phyloP scores from a whole-genome alignment of 169 alveolate species.

The Plasmodium gaboni region DNA sequence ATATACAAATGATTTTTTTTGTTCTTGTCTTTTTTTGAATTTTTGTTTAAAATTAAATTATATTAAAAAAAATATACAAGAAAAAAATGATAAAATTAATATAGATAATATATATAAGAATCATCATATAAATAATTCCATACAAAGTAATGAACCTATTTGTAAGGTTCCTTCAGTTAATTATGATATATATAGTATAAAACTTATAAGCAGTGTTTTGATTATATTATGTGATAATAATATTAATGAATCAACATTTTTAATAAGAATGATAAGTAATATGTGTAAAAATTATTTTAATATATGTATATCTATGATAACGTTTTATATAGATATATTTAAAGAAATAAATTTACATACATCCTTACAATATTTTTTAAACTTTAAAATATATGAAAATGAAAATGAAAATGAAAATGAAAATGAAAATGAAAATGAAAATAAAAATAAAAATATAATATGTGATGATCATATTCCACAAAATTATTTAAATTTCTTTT shows the following conservation, averaged over 20 bases:
- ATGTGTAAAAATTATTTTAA: conserved; percentile 30
- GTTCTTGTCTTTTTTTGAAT: not conserved
- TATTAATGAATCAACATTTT: conserved; percentile 44
- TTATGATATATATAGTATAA: conserved; percentile 6
- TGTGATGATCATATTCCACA: not conserved
- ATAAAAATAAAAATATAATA: not conserved
- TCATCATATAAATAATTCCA: too few species aligned
- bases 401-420: not conserved
- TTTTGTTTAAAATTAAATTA: not conserved
- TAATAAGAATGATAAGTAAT: conserved; percentile 39
- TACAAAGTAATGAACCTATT: not conserved
- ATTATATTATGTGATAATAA: conserved; percentile 34
- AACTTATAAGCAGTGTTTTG: conserved; percentile 23
- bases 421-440: not conserved
- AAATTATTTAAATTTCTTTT: conserved; percentile 10
- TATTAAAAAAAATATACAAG: not conserved
- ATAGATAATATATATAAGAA: not conserved
- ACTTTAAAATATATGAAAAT: not conserved
- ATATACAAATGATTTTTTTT: not conserved
- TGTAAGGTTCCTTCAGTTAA: not conserved
- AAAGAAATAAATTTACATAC: conserved; percentile 20
- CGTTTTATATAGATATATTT: conserved; percentile 46
- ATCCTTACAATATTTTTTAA: conserved; percentile 15
- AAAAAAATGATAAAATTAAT: not conserved
- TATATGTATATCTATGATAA: conserved; percentile 34